These are phyloP conservation scores for Beta macrorhiza DNA, from an alignment of 179 eudicot species.

Conservation along the genomic window DNA sequence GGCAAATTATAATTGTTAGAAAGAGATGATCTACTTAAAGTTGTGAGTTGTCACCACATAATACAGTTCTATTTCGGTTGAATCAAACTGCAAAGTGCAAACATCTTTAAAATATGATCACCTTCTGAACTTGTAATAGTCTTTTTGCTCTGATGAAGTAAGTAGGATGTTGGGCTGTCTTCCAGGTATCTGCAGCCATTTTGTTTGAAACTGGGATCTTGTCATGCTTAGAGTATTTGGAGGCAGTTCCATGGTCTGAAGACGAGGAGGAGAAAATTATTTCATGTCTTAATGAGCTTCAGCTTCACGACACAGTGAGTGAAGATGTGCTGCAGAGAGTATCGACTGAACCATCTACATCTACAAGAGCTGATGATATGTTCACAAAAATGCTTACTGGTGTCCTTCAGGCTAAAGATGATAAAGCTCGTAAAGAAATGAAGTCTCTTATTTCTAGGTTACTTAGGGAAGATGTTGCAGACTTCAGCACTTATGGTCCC, in stretches of 20 bases:
- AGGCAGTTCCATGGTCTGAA: conserved; percentile 91
- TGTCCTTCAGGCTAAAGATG: conserved; percentile 85
- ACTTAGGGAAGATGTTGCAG: conserved; percentile 58
- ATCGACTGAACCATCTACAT: conserved; percentile 56
- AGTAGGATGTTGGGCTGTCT: conserved; percentile 1
- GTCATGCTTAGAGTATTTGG: conserved; percentile 78
- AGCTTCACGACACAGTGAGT: conserved; percentile 45
- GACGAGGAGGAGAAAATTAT: conserved; percentile 76
- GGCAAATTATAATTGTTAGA: not conserved
- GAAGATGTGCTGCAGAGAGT: conserved; percentile 72
- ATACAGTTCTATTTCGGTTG: not conserved
- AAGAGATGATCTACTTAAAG: not conserved
- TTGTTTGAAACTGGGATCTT: conserved; percentile 71
- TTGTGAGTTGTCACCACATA: conserved; percentile 10
- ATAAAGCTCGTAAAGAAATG: conserved; percentile 85
- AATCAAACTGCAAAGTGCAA: not conserved
- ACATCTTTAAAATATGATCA: not conserved
- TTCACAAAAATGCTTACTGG: conserved; percentile 57
- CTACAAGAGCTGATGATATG: conserved; percentile 57
- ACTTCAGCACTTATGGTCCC: conserved; percentile 29
- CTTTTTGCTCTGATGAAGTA: not conserved
- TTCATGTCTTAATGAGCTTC: conserved; percentile 64
- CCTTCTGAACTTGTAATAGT: not conserved
- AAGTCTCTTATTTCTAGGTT: conserved; percentile 62
- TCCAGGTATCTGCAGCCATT: conserved; percentile 77